phyloP scores from a whole-genome alignment of 2,329 filamentous ascomycete genomes.

The Arthroderma sp. region DNA sequence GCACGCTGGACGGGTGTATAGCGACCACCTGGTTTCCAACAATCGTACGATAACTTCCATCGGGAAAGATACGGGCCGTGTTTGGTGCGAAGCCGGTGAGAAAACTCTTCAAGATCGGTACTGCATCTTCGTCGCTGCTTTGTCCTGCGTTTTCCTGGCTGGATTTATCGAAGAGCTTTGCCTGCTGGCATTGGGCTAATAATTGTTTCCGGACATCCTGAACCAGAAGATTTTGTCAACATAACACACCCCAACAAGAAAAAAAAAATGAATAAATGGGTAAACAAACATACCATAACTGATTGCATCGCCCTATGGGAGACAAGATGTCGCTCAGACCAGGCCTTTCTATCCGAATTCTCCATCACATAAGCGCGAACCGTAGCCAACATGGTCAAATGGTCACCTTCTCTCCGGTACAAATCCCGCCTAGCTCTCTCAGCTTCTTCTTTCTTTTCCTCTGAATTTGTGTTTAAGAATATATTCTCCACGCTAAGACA shows the following conservation, averaged over 20 bases:
- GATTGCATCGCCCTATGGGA: slow-evolving; percentile 52
- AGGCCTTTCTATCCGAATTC: slow-evolving; percentile 43
- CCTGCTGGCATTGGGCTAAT: slow-evolving; percentile 39
- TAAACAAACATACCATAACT: slow-evolving; percentile 37
- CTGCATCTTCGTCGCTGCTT: slow-evolving; percentile 26
- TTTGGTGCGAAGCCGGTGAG: slow-evolving; percentile 47
- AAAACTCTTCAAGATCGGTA: slow-evolving; percentile 44
- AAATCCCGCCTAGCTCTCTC: slow-evolving; percentile 43
- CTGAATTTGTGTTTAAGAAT: slow-evolving; percentile 45
- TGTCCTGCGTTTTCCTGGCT: slow-evolving; percentile 6
- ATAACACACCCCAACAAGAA: not conserved
- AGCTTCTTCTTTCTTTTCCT: slow-evolving; percentile 47
- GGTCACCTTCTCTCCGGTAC: slow-evolving; percentile 48
- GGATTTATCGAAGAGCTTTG: slow-evolving; percentile 28
- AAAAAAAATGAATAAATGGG: not conserved
- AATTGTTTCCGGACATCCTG: slow-evolving; percentile 50
- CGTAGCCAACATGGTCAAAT: slow-evolving; percentile 48
- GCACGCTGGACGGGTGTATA: slow-evolving; percentile 48
- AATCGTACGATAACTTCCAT: slow-evolving; percentile 49
- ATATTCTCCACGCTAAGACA: slow-evolving; percentile 53
- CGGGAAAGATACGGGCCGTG: slow-evolving; percentile 45
- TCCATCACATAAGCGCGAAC: slow-evolving; percentile 48
- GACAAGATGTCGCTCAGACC: slow-evolving; percentile 46
- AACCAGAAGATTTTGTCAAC: not conserved
- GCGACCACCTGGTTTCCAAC: slow-evolving; percentile 48